Base-by-base conservation (phyloP, 176 grass and related monocot species). In the Oryza punctata region DNA sequence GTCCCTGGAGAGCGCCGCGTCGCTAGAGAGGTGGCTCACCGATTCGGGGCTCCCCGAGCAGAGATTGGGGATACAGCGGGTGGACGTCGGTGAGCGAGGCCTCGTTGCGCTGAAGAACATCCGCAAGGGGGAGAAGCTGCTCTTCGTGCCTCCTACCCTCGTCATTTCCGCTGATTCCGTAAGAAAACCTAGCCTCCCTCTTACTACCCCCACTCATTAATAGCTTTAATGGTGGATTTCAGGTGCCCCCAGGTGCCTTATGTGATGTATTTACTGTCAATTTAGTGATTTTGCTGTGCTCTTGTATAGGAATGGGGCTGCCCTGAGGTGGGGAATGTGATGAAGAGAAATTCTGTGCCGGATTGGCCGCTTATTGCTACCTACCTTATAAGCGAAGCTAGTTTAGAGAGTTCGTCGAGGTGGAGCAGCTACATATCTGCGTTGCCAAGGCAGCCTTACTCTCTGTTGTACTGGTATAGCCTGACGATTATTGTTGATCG, bases 331-430 rank as follows among this genome's bases (percentile, higher is more conserved):
- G 96, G 91, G 5, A 78, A 94, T 67, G 85, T 92, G 68, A 77
- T 99, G 91, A 94, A 85, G 81, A 89, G 41, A 71, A 85, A 94
- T 78, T 94, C 91, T 1, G 96, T 99, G 75, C 96, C 96, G 14
- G 96, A 92, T 84, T 99, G 96, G 93, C 96, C 93, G 12, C 85
- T 96, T 87, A 72, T 99, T n/a, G 96, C 96, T 30, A 96, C 91
- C 38, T 90, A 99, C 78, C 89, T 99, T 59, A 94, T 96, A 75
- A 99, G 96, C 70, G 96, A 99, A 90, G 96, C 96, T 40, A 96
- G 87, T 76, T 73, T 92, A 26, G 85, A 78, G 70, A 86, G 33
- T 11, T 88, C 91, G 29, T 96, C 96, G 70, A 88, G 78, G 83
- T 99, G 96, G 96, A 94, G 80, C 69, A 99, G 69, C 86, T 94